These are phyloP conservation scores for Penicillium sclerotiorum DNA, from an alignment of 2,329 filamentous ascomycete species.

Conservation along the genomic window DNA sequence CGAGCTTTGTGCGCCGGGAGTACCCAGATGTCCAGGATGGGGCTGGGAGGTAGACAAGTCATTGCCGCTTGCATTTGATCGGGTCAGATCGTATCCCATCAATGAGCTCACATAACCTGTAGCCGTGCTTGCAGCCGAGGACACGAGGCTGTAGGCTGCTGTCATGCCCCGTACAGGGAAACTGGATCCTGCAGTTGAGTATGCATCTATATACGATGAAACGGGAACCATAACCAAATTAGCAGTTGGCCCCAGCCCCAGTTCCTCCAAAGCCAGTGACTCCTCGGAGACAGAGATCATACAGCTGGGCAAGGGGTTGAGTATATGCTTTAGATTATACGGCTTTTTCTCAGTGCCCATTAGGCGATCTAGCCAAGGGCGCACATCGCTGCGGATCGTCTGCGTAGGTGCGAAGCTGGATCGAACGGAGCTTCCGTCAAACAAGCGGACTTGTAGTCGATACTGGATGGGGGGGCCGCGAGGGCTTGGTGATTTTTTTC, in stretches of 20 bases:
- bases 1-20: slow-evolving; percentile 16
- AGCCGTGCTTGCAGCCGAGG: slow-evolving; percentile 46
- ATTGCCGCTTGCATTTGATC: slow-evolving; percentile 16
- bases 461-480: slow-evolving; percentile 43
- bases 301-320: slow-evolving; percentile 75
- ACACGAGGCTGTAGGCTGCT: slow-evolving; percentile 45
- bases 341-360: slow-evolving; percentile 62
- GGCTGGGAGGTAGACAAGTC: slow-evolving; percentile 7
- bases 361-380: slow-evolving; percentile 73
- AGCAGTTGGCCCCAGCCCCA: slow-evolving; percentile 76
- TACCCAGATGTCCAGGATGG: slow-evolving; percentile 4
- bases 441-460: slow-evolving; percentile 76
- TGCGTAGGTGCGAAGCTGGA: slow-evolving; percentile 67
- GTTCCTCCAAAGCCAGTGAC: slow-evolving; percentile 63
- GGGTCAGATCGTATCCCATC: slow-evolving; percentile 41
- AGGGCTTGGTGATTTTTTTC: slow-evolving; percentile 17
- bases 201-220: slow-evolving; percentile 62
- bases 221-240: slow-evolving; percentile 81
- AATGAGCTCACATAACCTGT: slow-evolving; percentile 48
- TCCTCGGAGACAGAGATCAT: slow-evolving; percentile 77
- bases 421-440: slow-evolving; percentile 80
- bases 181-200: slow-evolving; percentile 46
- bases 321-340: slow-evolving; percentile 82
- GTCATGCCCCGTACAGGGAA: slow-evolving; percentile 46
- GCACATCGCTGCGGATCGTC: slow-evolving; percentile 67